A percentile compares a stretch with the other conserved stretches of the same genome.
Evolutionary conservation across 805 yeast species (phyloP).

Genomic region (Schizosaccharomyces cryophilus): DNA sequence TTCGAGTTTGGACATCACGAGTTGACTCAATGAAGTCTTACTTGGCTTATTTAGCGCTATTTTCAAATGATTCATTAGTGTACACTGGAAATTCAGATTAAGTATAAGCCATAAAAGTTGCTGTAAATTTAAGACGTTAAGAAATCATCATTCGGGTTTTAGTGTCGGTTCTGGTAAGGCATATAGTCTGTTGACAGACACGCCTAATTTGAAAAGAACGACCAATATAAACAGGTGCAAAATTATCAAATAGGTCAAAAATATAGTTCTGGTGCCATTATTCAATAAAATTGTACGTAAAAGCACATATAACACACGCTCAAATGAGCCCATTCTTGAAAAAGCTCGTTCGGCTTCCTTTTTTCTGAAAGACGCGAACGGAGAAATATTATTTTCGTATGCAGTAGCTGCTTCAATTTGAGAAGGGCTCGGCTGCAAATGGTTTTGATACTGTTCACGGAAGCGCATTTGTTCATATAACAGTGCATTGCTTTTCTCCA

Average conservation of each 20-base stretch:
- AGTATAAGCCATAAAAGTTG: no score
- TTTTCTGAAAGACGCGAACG: conserved; percentile 58
- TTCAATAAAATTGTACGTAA: conserved; percentile 58
- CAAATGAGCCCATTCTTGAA: conserved; percentile 50
- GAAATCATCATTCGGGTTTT: no score
- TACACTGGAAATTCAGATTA: no score
- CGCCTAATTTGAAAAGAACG: conserved; percentile 8
- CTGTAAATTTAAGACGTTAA: no score
- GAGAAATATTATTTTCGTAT: conserved; percentile 60
- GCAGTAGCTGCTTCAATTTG: conserved; percentile 24
- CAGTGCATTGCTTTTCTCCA: conserved; percentile 53
- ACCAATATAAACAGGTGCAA: conserved; percentile 34
- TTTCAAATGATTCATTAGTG: no score
- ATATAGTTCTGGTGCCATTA: conserved; percentile 42
- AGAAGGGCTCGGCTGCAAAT: conserved; percentile 6
- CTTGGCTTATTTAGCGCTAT: no score
- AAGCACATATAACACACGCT: conserved; percentile 47
- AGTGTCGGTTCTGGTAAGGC: no score
- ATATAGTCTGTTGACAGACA: neutral
- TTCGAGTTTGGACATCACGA: no score
- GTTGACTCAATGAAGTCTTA: no score
- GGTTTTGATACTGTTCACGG: conserved; percentile 10
- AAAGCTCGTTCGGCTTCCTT: conserved; percentile 29
- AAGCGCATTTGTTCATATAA: conserved; percentile 42
- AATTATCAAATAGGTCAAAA: conserved; percentile 47